phyloP scores from a whole-genome alignment of 371 early-diverging fungal genomes.

The Mucor sp. region DNA sequence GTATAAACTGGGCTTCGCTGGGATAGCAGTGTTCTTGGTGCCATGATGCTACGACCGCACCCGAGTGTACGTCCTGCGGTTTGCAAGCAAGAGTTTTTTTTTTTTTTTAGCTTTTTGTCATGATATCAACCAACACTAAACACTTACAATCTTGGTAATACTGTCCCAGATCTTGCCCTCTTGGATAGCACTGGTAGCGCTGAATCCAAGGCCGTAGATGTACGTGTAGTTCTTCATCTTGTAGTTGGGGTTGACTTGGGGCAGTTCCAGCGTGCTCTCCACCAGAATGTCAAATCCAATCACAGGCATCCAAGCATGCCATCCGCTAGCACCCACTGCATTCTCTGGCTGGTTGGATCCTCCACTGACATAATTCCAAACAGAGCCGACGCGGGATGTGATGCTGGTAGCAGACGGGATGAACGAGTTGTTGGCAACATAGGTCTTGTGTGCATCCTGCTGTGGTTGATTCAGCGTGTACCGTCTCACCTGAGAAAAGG shows the following conservation, averaged over 20 bases:
- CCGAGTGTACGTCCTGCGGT: slow-evolving; percentile 38
- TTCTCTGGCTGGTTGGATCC: slow-evolving; percentile 14
- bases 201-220: slow-evolving; percentile 69
- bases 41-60: slow-evolving; percentile 46
- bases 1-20: slow-evolving; percentile 75
- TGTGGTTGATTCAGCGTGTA: slow-evolving; percentile 52
- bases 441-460: slow-evolving; percentile 50
- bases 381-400: slow-evolving; percentile 27
- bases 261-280: slow-evolving; percentile 57
- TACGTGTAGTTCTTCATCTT: slow-evolving; percentile 58
- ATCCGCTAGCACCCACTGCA: slow-evolving; percentile 25
- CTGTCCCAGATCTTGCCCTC: slow-evolving; percentile 66
- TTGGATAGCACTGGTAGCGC: slow-evolving; percentile 27
- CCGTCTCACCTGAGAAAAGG: slow-evolving; percentile 60
- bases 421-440: slow-evolving; percentile 34
- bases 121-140: not conserved
- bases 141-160: slow-evolving; percentile 66
- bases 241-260: slow-evolving; percentile 66
- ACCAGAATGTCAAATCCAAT: slow-evolving; percentile 26
- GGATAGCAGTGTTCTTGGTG: slow-evolving; percentile 70
- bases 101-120: too few relatives aligned
- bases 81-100: too few relatives aligned
- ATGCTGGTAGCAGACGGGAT: slow-evolving; percentile 28
- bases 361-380: slow-evolving; percentile 27
- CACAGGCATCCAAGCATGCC: slow-evolving; percentile 44